Percentiles rank a stretch among this genome's conserved stretches.
Evolutionary conservation across 768 basidiomycete species (phyloP).

Genomic region (Podaxis sp.): DNA sequence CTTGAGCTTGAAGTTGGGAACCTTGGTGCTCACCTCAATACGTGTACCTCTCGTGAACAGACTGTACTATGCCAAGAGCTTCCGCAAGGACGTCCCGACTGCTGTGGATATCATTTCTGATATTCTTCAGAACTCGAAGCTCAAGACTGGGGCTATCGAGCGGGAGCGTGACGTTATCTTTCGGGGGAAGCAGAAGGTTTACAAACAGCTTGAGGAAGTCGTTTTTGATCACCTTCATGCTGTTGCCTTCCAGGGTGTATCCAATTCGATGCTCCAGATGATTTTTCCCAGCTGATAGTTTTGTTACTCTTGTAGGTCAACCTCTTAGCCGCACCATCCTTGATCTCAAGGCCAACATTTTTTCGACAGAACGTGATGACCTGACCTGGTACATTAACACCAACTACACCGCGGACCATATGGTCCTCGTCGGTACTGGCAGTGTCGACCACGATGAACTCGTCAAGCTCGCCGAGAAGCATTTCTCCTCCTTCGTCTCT

Average conservation of each 20-base stretch:
- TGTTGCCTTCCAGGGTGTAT: slow-evolving; percentile 92
- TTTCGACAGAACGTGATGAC: slow-evolving; percentile 92
- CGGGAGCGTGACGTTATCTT: slow-evolving; percentile 95
- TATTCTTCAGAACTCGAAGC: slow-evolving; percentile 95
- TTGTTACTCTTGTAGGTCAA: slow-evolving; percentile 57
- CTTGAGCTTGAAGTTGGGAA: slow-evolving; percentile 98
- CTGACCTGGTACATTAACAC: slow-evolving; percentile 90
- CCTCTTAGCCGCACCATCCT: slow-evolving; percentile 96
- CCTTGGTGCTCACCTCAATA: slow-evolving; percentile 95
- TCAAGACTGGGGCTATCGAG: slow-evolving; percentile 86
- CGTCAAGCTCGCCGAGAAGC: slow-evolving; percentile 91
- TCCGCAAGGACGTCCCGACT: slow-evolving; percentile 88
- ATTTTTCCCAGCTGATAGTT: slow-evolving; percentile 12
- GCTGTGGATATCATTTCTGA: slow-evolving; percentile 98
- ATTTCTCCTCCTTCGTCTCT: slow-evolving; percentile 88
- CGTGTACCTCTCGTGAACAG: slow-evolving; percentile 98
- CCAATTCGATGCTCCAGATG: not conserved
- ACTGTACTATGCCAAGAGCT: slow-evolving; percentile 99
- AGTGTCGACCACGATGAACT: slow-evolving; percentile 91
- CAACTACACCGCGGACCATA: slow-evolving; percentile 98
- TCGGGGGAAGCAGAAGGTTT: slow-evolving; percentile 97
- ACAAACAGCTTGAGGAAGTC: slow-evolving; percentile 97
- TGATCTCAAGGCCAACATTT: slow-evolving; percentile 93
- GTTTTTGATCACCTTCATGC: slow-evolving; percentile 98
- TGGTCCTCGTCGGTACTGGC: slow-evolving; percentile 97